A percentile compares a stretch with the other conserved stretches of the same genome.
phyloP scores from a whole-genome alignment of 306 rosid species.

The Corylus avellana region DNA sequence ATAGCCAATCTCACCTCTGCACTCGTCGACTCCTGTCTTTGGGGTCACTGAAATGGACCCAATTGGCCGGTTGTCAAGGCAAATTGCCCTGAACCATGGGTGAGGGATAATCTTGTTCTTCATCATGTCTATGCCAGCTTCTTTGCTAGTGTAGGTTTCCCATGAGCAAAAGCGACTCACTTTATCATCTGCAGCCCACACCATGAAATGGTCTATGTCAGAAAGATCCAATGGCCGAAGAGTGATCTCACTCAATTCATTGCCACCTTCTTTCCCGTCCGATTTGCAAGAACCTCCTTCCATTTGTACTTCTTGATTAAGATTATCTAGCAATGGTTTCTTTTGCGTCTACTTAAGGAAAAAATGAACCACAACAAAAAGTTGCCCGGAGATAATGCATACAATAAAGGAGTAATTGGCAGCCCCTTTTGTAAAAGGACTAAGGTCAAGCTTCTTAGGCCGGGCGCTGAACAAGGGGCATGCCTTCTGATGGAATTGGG shows the following conservation, averaged over 20 bases:
- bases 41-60: constrained; percentile 48
- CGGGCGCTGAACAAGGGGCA: too few relatives aligned
- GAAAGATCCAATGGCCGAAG: constrained; percentile 52
- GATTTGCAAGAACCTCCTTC: constrained; percentile 13
- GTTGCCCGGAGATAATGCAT: too few relatives aligned
- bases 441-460: too few relatives aligned
- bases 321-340: background rate
- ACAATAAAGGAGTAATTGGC: too few relatives aligned
- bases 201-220: constrained; percentile 70
- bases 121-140: constrained; percentile 46
- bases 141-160: constrained; percentile 55
- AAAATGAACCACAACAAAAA: too few relatives aligned
- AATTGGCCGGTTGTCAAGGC: constrained; percentile 50
- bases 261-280: background rate
- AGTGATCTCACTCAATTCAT: constrained; percentile 24
- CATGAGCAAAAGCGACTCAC: constrained; percentile 53
- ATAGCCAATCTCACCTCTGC: constrained; percentile 66
- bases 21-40: constrained; percentile 23
- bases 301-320: background rate
- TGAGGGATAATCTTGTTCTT: constrained; percentile 34
- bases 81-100: constrained; percentile 63
- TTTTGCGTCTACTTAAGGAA: too few relatives aligned
- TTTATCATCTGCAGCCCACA: constrained; percentile 56
- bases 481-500: too few relatives aligned
- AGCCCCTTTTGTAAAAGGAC: too few relatives aligned